Evolutionary conservation across 139 green algal genomes (phyloP).

Genomic region (Haematococcus lacustris): DNA sequence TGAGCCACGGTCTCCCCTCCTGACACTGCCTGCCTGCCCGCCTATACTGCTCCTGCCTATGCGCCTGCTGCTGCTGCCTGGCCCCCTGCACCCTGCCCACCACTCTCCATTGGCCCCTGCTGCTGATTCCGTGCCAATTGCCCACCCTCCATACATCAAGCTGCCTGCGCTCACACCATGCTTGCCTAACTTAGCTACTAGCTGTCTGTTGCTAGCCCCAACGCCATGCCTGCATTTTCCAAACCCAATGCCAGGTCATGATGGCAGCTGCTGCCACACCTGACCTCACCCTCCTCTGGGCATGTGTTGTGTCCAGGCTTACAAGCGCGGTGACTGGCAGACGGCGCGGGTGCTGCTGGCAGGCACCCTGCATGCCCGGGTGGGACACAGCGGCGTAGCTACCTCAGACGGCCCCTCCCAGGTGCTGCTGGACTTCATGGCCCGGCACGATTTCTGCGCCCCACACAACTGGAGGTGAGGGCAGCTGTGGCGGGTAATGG

Average conservation of each 20-base stretch:
- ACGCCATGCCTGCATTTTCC: too few species aligned
- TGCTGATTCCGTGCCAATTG: background rate
- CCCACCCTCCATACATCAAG: too few species aligned
- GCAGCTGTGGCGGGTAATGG: background rate
- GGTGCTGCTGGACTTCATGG: constrained; percentile 76
- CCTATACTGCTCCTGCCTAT: background rate
- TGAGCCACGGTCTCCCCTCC: constrained; percentile 1
- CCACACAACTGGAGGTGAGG: constrained; percentile 59
- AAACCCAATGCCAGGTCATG: constrained; percentile 34
- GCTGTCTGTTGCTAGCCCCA: too few species aligned
- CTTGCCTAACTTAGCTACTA: too few species aligned
- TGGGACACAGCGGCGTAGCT: background rate
- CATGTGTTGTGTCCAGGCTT: constrained; percentile 39
- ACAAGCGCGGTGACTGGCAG: constrained; percentile 66
- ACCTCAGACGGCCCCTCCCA: constrained; percentile 58
- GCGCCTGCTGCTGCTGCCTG: background rate
- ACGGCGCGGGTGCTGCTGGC: constrained; percentile 44
- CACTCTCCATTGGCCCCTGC: background rate
- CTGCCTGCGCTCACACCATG: too few species aligned
- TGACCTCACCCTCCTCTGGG: background rate
- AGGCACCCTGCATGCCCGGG: constrained; percentile 26
- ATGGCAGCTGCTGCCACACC: constrained; percentile 22
- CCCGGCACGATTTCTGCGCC: constrained; percentile 34
- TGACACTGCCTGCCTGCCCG: constrained; percentile 39
- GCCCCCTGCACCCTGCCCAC: background rate